Conservation (phyloP, 768 basidiomycete species). For the Tulasnella sp. region DNA sequence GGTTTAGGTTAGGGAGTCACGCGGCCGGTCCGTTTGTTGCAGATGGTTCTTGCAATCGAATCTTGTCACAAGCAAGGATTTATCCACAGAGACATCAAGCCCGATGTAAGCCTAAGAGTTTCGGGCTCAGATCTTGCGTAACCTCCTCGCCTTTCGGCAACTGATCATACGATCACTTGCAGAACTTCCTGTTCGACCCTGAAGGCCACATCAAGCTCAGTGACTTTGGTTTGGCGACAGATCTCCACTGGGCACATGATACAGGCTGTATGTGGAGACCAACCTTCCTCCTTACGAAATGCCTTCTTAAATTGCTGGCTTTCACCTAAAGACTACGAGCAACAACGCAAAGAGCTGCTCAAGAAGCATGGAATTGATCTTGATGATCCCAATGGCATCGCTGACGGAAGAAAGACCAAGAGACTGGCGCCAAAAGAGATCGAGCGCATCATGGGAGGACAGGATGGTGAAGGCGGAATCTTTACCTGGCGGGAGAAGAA, state of each 20-base stretch:
- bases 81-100: constrained; percentile 97
- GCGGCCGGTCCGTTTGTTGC: constrained; percentile 4
- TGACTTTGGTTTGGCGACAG: constrained; percentile 91
- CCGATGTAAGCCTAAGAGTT: constrained; percentile 48
- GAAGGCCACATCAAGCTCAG: constrained; percentile 89
- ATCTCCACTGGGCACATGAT: constrained; percentile 96
- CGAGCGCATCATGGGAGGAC: constrained; percentile 73
- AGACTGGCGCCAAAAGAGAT: constrained; percentile 73
- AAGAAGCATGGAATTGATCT: constrained; percentile 94
- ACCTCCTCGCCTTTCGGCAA: not conserved
- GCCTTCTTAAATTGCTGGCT: not conserved
- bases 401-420: constrained; percentile 61
- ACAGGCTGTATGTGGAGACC: constrained; percentile 52
- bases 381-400: constrained; percentile 56
- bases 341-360: constrained; percentile 77
- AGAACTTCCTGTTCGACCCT: constrained; percentile 95
- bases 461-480: constrained; percentile 61
- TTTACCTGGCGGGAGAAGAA: constrained; percentile 97
- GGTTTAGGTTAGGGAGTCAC: not conserved
- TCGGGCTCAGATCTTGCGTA: not conserved
- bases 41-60: constrained; percentile 93
- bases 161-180: constrained; percentile 12
- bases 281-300: not conserved
- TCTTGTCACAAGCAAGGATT: constrained; percentile 90
- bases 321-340: constrained; percentile 67